Evolutionary conservation across 495 filamentous ascomycete genomes (phyloP).

Genomic region (Aspergillus coremiiformis): DNA sequence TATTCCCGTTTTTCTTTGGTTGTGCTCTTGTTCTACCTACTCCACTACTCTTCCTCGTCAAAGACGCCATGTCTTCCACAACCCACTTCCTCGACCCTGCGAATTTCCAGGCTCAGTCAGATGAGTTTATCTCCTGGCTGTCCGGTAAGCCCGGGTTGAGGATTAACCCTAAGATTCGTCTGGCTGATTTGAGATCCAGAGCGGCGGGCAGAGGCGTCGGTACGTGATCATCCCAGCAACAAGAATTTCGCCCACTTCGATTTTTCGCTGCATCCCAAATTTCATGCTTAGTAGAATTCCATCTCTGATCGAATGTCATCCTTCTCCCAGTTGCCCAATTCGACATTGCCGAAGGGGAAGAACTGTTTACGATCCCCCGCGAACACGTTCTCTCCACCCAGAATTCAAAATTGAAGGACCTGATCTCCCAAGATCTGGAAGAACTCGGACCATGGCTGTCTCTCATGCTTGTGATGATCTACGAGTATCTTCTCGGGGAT

Average conservation of each 20-base stretch:
- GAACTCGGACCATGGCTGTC: slow-evolving; percentile 48
- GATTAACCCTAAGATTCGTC: slow-evolving; percentile 47
- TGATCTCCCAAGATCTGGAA: slow-evolving; percentile 39
- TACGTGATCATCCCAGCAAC: slow-evolving; percentile 31
- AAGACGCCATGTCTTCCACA: slow-evolving; percentile 31
- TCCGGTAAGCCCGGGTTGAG: slow-evolving; percentile 40
- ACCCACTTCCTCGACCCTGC: slow-evolving; percentile 33
- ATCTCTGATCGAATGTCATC: slow-evolving; percentile 19
- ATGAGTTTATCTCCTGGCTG: slow-evolving; percentile 51
- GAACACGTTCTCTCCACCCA: slow-evolving; percentile 46
- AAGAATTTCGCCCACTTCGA: slow-evolving; percentile 16
- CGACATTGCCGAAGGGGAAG: slow-evolving; percentile 54
- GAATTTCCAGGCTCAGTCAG: slow-evolving; percentile 41
- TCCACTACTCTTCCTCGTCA: slow-evolving; percentile 10
- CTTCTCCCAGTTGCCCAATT: slow-evolving; percentile 43
- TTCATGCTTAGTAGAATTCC: slow-evolving; percentile 1
- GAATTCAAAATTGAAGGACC: slow-evolving; percentile 41
- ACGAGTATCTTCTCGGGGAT: slow-evolving; percentile 57
- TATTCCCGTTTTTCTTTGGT: slow-evolving; percentile 10
- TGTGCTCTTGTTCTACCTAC: slow-evolving; percentile 1
- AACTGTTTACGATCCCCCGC: slow-evolving; percentile 58
- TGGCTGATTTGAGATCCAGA: slow-evolving; percentile 46
- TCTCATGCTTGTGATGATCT: slow-evolving; percentile 73
- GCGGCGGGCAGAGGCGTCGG: slow-evolving; percentile 55
- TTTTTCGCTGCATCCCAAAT: slow-evolving; percentile 7